Evolutionary conservation across 176 grass and related monocot genomes (phyloP).

Genomic region (Aegilops tauschii): DNA sequence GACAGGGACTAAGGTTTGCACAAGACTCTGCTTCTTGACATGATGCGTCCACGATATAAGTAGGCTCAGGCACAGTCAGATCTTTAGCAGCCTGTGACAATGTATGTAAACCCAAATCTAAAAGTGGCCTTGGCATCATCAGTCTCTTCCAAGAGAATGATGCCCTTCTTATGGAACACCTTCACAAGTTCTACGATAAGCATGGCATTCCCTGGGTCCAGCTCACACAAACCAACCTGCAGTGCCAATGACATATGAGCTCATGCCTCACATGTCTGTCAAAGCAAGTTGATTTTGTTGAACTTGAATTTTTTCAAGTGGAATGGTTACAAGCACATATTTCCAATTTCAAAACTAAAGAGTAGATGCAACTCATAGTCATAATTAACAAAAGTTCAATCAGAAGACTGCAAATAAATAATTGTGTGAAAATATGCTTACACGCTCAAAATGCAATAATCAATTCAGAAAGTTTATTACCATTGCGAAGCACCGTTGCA

Average conservation of each 20-base stretch:
- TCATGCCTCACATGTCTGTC: background rate
- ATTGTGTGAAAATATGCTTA: background rate
- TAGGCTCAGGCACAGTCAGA: no score
- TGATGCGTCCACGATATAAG: background rate
- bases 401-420: background rate
- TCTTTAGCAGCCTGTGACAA: no score
- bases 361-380: background rate
- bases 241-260: background rate
- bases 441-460: conserved; percentile 11
- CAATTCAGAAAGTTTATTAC: conserved; percentile 35
- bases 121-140: no score
- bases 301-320: background rate
- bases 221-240: background rate
- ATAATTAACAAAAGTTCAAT: conserved; percentile 12
- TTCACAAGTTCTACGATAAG: no score
- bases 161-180: no score
- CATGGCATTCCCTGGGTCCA: no score
- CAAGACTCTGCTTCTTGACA: background rate
- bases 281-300: background rate
- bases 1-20: background rate
- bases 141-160: no score
- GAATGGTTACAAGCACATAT: background rate
- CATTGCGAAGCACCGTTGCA: conserved; percentile 93
- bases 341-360: background rate
- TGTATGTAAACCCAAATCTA: no score